Conservation (phyloP, 257 asterid species). For the Solanum phureja region DNA sequence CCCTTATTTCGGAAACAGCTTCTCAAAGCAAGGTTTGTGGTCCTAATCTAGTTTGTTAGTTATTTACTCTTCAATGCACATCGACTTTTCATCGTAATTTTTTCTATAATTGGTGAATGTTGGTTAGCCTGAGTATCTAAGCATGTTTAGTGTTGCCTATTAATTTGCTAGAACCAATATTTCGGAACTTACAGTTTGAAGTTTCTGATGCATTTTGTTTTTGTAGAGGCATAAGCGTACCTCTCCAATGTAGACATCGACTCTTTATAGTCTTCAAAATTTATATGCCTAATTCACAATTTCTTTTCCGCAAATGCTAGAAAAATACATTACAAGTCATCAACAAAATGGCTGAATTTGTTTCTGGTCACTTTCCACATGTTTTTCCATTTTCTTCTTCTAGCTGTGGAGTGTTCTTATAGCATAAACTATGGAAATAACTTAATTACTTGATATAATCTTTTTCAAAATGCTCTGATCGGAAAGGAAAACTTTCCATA, state of each 20-base stretch:
- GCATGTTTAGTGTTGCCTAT: neutral
- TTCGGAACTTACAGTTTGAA: neutral
- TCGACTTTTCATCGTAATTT: neutral
- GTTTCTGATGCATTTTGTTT: neutral
- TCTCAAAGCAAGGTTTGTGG: constrained; percentile 56
- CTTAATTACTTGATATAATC: neutral
- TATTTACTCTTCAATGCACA: neutral
- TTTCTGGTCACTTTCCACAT: neutral
- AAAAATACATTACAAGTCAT: neutral
- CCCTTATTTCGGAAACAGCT: constrained; percentile 47
- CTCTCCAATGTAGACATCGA: neutral
- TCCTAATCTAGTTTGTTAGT: neutral
- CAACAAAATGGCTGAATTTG: neutral
- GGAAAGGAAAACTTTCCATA: neutral
- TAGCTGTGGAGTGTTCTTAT: neutral
- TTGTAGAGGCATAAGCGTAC: neutral
- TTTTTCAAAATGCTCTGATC: neutral
- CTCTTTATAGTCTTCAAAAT: neutral
- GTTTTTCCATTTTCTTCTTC: neutral
- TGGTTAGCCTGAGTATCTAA: neutral
- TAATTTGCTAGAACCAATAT: neutral
- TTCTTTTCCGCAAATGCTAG: neutral
- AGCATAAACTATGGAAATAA: neutral
- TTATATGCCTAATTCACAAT: neutral
- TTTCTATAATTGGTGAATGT: neutral